Percentiles rank a stretch among this genome's conserved stretches.
Evolutionary conservation across 2,329 filamentous ascomycete genomes (phyloP).

Genomic region (Colletotrichum chrysophilum): DNA sequence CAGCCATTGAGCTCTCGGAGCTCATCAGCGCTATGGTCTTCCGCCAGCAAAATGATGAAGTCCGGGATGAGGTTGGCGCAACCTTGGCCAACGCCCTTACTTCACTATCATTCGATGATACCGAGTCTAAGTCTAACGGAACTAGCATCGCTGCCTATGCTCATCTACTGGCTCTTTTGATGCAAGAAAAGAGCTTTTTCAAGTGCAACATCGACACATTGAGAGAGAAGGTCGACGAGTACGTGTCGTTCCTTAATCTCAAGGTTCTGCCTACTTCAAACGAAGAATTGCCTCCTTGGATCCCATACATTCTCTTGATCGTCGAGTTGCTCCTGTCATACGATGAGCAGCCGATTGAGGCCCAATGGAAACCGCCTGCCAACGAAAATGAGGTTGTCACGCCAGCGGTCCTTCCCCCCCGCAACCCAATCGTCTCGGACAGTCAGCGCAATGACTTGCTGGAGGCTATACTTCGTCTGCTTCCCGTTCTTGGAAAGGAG

Average conservation of each 20-base stretch:
- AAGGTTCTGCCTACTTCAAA: slow-evolving; percentile 30
- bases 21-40: slow-evolving; percentile 77
- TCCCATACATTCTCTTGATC: slow-evolving; percentile 87
- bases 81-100: slow-evolving; percentile 86
- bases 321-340: slow-evolving; percentile 90
- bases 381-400: slow-evolving; percentile 54
- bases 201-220: slow-evolving; percentile 75
- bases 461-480: slow-evolving; percentile 77
- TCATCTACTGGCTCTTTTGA: slow-evolving; percentile 85
- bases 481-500: slow-evolving; percentile 88
- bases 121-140: slow-evolving; percentile 68
- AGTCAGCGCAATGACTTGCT: slow-evolving; percentile 76
- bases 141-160: slow-evolving; percentile 83
- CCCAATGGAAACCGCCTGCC: slow-evolving; percentile 69
- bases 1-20: slow-evolving; percentile 90
- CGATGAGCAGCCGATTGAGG: slow-evolving; percentile 80
- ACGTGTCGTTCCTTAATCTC: slow-evolving; percentile 81
- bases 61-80: slow-evolving; percentile 76
- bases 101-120: slow-evolving; percentile 65
- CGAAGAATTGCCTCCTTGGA: slow-evolving; percentile 89
- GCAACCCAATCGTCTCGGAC: slow-evolving; percentile 58
- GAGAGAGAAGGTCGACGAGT: slow-evolving; percentile 75
- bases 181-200: slow-evolving; percentile 86
- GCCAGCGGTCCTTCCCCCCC: slow-evolving; percentile 54
- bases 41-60: slow-evolving; percentile 59